These are phyloP conservation scores for Lenzites betulinus DNA, from an alignment of 768 basidiomycete genomes.

Conservation along the genomic window DNA sequence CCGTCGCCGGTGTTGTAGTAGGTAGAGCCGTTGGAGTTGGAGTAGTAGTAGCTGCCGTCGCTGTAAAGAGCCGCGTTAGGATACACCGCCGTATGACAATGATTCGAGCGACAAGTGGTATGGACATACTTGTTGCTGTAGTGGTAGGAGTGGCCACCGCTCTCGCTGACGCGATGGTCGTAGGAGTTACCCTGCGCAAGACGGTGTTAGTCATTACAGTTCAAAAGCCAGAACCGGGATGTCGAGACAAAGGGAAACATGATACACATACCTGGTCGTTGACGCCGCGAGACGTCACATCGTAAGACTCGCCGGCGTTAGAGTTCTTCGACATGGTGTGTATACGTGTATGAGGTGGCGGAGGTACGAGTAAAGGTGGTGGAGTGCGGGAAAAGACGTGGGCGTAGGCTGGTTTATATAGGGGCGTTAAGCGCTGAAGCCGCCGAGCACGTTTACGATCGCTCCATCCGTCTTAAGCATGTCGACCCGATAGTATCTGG, in stretches of 20 bases:
- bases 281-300: conserved; percentile 36
- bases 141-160: conserved; percentile 51
- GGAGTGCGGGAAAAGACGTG: neutral
- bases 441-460: too few species aligned
- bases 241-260: neutral
- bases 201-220: neutral
- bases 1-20: conserved; percentile 58
- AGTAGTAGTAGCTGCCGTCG: conserved; percentile 64
- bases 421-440: too few species aligned
- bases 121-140: conserved; percentile 62
- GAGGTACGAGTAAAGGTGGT: neutral
- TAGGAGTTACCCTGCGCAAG: conserved; percentile 60
- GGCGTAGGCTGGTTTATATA: neutral
- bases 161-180: conserved; percentile 51
- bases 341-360: neutral
- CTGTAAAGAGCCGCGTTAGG: conserved; percentile 26
- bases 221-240: neutral
- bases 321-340: conserved; percentile 20
- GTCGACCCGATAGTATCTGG: too few species aligned
- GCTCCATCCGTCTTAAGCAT: too few species aligned
- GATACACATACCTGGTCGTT: conserved; percentile 48
- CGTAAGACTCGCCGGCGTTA: conserved; percentile 24
- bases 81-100: too few species aligned
- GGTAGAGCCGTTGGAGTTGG: conserved; percentile 58
- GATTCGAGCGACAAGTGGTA: too few species aligned